Conservation (phyloP, 2,329 filamentous ascomycete genomes). For the Neonectria sp. region DNA sequence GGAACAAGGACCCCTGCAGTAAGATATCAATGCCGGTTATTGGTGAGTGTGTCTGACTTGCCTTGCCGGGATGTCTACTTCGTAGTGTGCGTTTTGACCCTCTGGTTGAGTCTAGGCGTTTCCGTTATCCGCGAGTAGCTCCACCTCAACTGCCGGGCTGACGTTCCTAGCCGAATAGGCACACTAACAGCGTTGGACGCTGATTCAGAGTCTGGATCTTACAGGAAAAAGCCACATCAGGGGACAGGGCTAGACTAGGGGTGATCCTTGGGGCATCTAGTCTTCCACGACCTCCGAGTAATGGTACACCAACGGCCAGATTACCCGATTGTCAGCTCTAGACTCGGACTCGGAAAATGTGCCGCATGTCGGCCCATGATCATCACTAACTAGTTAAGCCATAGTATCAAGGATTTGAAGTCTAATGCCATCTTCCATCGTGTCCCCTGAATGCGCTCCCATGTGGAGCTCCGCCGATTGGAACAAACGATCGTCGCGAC, state of each 20-base stretch:
- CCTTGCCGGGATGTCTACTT: neutral
- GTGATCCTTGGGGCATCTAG: neutral
- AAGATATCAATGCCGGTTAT: neutral
- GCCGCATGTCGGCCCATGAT: neutral
- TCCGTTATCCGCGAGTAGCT: neutral
- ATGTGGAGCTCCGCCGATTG: neutral
- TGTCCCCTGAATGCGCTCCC: neutral
- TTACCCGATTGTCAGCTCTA: neutral
- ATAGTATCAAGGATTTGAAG: neutral
- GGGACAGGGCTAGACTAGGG: neutral
- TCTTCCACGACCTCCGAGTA: neutral
- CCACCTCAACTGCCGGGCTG: neutral
- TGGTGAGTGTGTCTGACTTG: neutral
- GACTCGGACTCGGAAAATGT: neutral
- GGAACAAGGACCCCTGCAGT: neutral
- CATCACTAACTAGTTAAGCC: neutral
- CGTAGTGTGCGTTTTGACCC: conserved; percentile 1
- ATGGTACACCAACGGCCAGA: neutral
- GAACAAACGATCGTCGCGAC: neutral
- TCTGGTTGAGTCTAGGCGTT: neutral
- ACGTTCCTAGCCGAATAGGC: neutral
- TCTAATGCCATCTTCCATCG: neutral
- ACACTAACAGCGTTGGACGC: neutral
- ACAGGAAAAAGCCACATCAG: neutral
- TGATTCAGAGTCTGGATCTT: neutral